These are phyloP conservation scores for Aquilaria agallochum DNA, from an alignment of 441 rosid genomes.

Conservation along the genomic window DNA sequence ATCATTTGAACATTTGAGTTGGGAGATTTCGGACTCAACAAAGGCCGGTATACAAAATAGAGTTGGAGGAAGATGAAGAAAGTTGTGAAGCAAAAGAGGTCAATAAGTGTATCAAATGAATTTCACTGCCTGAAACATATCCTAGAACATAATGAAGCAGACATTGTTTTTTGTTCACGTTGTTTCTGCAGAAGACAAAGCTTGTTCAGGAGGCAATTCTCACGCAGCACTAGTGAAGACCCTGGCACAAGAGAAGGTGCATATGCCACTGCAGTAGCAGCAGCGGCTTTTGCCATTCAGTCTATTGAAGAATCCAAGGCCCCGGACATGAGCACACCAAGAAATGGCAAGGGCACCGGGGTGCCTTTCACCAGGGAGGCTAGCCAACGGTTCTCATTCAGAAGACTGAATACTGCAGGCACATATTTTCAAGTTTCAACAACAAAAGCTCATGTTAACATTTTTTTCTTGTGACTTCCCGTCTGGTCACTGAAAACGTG, in stretches of 20 bases:
- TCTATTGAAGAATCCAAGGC: conserved; percentile 21
- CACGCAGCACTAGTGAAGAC: conserved; percentile 4
- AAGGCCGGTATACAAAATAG: background rate
- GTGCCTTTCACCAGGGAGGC: conserved; percentile 6
- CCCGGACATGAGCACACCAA: background rate
- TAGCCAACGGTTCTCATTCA: conserved; percentile 11
- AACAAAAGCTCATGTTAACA: background rate
- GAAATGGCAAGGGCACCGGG: background rate
- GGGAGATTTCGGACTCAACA: background rate
- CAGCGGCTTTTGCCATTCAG: conserved; percentile 28
- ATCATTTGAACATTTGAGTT: background rate
- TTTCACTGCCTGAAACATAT: no score
- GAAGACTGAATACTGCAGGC: conserved; percentile 19
- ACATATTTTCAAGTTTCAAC: background rate
- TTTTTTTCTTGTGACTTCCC: conserved; percentile 3
- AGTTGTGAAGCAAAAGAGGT: background rate
- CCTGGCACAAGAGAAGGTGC: no score
- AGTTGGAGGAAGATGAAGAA: conserved; percentile 9
- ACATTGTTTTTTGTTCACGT: no score
- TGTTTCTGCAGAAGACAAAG: conserved; percentile 4
- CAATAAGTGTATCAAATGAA: no score
- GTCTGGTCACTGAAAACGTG: conserved; percentile 5
- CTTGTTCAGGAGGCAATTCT: conserved; percentile 12
- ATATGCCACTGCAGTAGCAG: conserved; percentile 23
- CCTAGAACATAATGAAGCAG: no score